Evolutionary conservation across 257 asterid species (phyloP), one percentile per base, ranked within the genome.

Genomic region (Gentiana macrophylla): DNA sequence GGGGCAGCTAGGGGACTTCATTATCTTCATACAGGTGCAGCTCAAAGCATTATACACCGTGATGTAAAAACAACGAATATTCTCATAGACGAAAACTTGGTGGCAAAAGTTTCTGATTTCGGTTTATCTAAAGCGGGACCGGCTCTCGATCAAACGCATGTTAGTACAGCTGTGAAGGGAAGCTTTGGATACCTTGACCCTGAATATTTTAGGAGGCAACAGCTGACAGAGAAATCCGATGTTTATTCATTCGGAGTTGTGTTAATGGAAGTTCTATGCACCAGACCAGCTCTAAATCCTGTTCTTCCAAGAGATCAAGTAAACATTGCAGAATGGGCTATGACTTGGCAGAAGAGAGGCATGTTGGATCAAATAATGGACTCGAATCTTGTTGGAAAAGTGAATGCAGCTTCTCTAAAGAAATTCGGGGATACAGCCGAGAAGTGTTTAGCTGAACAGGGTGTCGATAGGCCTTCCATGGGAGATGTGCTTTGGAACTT

Each of bases 381-480:
- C 52, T 3, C 53, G 2, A 70, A 67, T 32, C 76, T 76, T 3
- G 45, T 35, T 2, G 76, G 79, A 56, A 61, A 76, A 54, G 79
- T 76, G 12, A 72, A 72, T 56, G 62, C 64, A 35, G 79, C 82
- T 38, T 72, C 79, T 8, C 65, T 76, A n/a, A 76, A 76, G 66
- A 76, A 76, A 64, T 76, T 62, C 1, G 79, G 79, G 35, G 82
- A 76, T 63, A 76, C 79, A 38, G 79, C 82, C 12, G 82, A 72
- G 43, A 76, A 76, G 43, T 72, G 82, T 62, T 48, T 76, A 53
- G 74, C 82, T 49, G 82, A 76, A 61, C 59, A 76, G 12, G 82
- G 82, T 33, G 82, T 63, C 61, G 82, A 76, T 38, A 69, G 82
- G 63, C 82, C 82, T 65, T 76, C 82, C 2, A 76, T 76, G 82